phyloP scores from a whole-genome alignment of 2,329 filamentous ascomycete genomes.

The Pezizomycotina sp. region DNA sequence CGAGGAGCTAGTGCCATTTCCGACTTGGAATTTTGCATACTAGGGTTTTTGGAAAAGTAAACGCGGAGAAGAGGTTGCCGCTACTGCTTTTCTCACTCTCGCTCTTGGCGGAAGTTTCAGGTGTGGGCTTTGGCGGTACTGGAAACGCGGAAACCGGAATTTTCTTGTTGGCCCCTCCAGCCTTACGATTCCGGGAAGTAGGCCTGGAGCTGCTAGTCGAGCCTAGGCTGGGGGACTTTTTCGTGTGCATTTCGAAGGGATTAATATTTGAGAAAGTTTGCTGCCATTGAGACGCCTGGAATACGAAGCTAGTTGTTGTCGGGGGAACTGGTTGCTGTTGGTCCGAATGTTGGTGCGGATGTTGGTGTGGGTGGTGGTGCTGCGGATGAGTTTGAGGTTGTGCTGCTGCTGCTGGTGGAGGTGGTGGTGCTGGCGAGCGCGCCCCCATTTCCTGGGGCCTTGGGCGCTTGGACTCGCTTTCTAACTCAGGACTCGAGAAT shows the following conservation, averaged over 20 bases:
- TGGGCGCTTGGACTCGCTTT: too few relatives aligned
- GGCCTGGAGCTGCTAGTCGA: slow-evolving; percentile 6
- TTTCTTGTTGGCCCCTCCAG: slow-evolving; percentile 8
- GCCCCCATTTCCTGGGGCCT: too few relatives aligned
- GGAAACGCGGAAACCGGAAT: slow-evolving; percentile 3
- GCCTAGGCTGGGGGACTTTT: slow-evolving; percentile 3
- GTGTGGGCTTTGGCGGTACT: too few relatives aligned
- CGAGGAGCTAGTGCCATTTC: background rate
- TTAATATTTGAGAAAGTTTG: slow-evolving; percentile 15
- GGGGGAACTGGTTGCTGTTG: background rate
- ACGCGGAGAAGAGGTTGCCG: too few relatives aligned
- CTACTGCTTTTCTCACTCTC: slow-evolving; percentile 2
- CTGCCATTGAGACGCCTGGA: slow-evolving; percentile 18
- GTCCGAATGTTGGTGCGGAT: background rate
- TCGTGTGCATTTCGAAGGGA: slow-evolving; percentile 12
- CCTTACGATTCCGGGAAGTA: slow-evolving; percentile 14
- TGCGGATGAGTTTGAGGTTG: background rate
- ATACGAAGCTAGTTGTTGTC: slow-evolving; percentile 9
- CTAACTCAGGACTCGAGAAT: too few relatives aligned
- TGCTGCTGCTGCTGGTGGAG: too few relatives aligned
- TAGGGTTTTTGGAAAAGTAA: too few relatives aligned
- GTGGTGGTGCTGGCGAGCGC: too few relatives aligned
- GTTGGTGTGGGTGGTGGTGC: background rate
- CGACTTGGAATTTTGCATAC: slow-evolving; percentile 2
- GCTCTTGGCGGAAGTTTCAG: background rate